These are phyloP conservation scores for Babjeviella inositovora DNA, from an alignment of 805 yeast species.

Conservation along the genomic window DNA sequence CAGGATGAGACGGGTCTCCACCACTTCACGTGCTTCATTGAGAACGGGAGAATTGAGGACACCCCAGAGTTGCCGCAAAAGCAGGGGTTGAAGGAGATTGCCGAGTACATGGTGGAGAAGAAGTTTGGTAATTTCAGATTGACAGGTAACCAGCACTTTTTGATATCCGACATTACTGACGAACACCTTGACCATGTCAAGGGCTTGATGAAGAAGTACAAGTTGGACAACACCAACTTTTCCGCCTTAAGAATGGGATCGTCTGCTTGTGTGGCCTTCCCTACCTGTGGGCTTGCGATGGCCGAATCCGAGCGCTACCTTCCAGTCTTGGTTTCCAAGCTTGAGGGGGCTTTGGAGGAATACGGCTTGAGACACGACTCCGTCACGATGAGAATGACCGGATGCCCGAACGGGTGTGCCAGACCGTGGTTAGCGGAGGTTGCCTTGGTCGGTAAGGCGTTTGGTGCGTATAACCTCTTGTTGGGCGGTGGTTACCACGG, in stretches of 20 bases:
- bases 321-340: slow-evolving; percentile 66
- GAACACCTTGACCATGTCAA: slow-evolving; percentile 50
- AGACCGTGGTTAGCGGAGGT: slow-evolving; percentile 97
- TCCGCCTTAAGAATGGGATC: slow-evolving; percentile 80
- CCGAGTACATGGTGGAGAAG: slow-evolving; percentile 41
- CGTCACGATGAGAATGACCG: slow-evolving; percentile 95
- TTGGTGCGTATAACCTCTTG: slow-evolving; percentile 84
- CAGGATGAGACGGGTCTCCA: slow-evolving; percentile 71
- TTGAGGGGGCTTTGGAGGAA: slow-evolving; percentile 81
- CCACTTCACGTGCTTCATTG: slow-evolving; percentile 89
- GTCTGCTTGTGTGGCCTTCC: slow-evolving; percentile 95
- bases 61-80: slow-evolving; percentile 83
- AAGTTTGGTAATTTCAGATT: slow-evolving; percentile 78
- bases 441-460: slow-evolving; percentile 91
- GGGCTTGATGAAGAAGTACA: slow-evolving; percentile 48
- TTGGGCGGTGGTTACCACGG: slow-evolving; percentile 95
- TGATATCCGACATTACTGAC: slow-evolving; percentile 60
- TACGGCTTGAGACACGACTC: slow-evolving; percentile 89
- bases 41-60: slow-evolving; percentile 93
- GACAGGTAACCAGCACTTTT: slow-evolving; percentile 90
- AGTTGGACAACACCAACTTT: slow-evolving; percentile 69
- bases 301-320: slow-evolving; percentile 92
- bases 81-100: slow-evolving; percentile 70
- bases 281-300: slow-evolving; percentile 98
- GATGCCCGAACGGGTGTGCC: slow-evolving; percentile 98